These are phyloP conservation scores for Castanospermum australe DNA, from an alignment of 306 rosid species.

Conservation along the genomic window DNA sequence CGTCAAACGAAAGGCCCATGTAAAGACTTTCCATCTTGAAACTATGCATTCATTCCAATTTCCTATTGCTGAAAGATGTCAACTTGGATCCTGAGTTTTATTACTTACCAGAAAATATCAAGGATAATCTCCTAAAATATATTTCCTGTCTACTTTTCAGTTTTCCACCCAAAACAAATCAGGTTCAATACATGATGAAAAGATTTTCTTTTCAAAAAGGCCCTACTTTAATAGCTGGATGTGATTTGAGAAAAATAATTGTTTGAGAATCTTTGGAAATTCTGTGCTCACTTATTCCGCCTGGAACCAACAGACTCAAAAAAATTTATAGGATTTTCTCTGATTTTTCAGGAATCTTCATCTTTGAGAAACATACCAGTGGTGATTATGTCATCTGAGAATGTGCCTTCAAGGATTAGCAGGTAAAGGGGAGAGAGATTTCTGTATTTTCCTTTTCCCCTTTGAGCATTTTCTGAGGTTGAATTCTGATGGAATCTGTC, in stretches of 20 bases:
- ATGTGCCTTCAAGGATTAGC: slow-evolving; percentile 87
- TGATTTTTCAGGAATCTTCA: slow-evolving; percentile 79
- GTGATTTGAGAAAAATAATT: slow-evolving; percentile 16
- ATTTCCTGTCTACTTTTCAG: slow-evolving; percentile 28
- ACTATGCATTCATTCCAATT: slow-evolving; percentile 27
- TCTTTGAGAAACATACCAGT: slow-evolving; percentile 89
- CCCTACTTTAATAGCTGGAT: slow-evolving; percentile 23
- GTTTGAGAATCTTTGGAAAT: slow-evolving; percentile 22
- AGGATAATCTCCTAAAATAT: slow-evolving; percentile 33
- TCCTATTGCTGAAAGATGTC: slow-evolving; percentile 22
- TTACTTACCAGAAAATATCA: slow-evolving; percentile 22
- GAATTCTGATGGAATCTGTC: slow-evolving; percentile 17
- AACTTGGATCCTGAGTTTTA: slow-evolving; percentile 26
- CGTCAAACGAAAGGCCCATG: neutral
- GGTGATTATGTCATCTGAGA: slow-evolving; percentile 94
- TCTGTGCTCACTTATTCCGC: slow-evolving; percentile 24
- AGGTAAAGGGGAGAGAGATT: slow-evolving; percentile 44
- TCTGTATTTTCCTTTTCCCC: neutral
- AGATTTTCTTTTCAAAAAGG: slow-evolving; percentile 25
- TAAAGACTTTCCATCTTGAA: slow-evolving; percentile 27
- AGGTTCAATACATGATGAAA: slow-evolving; percentile 26
- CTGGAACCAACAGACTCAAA: slow-evolving; percentile 23
- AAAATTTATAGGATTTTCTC: slow-evolving; percentile 35
- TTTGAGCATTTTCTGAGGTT: neutral
- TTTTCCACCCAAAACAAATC: slow-evolving; percentile 37